Evolutionary conservation across 371 early-diverging fungal genomes (phyloP).

Genomic region (Apophysomyces variabilis): DNA sequence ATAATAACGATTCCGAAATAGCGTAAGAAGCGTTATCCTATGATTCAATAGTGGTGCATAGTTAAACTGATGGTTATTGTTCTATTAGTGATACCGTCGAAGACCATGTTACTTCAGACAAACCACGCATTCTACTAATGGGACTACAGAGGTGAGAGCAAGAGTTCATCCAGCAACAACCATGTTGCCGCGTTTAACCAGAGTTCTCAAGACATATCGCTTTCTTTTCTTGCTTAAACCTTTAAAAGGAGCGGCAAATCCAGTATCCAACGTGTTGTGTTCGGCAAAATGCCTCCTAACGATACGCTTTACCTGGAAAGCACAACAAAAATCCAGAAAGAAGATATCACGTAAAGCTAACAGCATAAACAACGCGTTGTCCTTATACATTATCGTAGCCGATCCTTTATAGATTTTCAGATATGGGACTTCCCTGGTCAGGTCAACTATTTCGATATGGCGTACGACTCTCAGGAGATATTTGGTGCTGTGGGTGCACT

Average conservation of each 20-base stretch:
- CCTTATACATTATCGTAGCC: conserved; percentile 31
- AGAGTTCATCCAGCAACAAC: not conserved
- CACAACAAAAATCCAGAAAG: conserved; percentile 81
- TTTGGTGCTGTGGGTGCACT: conserved; percentile 81
- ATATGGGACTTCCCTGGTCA: conserved; percentile 96
- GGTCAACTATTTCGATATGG: conserved; percentile 81
- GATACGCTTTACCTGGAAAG: conserved; percentile 92
- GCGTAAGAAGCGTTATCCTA: conserved; percentile 14
- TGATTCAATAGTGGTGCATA: not conserved
- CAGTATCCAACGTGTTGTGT: conserved; percentile 90
- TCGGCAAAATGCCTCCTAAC: conserved; percentile 90
- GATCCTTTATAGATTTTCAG: conserved; percentile 87
- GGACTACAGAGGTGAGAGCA: conserved; percentile 63
- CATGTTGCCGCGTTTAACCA: conserved; percentile 5
- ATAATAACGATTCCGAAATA: conserved; percentile 28
- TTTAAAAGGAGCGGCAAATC: conserved; percentile 89
- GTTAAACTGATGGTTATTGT: not conserved
- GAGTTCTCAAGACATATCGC: not conserved
- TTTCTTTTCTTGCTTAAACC: not conserved
- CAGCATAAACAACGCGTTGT: not conserved
- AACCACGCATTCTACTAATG: conserved; percentile 71
- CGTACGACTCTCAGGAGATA: conserved; percentile 73
- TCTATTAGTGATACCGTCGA: conserved; percentile 41
- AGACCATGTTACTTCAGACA: conserved; percentile 40
- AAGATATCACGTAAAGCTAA: conserved; percentile 67